Evolutionary conservation across 257 asterid species (phyloP).

Genomic region (Anisodus tanguticus): DNA sequence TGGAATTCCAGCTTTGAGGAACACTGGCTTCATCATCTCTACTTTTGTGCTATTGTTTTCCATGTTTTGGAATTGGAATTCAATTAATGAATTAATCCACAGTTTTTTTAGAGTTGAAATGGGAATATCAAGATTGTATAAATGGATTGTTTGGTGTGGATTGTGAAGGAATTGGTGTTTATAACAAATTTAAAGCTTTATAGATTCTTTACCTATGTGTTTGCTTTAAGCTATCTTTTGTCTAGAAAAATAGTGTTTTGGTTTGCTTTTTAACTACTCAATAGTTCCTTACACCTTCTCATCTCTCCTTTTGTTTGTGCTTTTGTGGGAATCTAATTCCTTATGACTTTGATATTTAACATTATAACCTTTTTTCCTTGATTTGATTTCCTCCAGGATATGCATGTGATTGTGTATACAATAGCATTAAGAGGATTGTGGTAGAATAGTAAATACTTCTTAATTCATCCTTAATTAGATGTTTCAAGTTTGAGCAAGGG

Average conservation of each 20-base stretch:
- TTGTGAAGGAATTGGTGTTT: constrained; percentile 33
- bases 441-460: no score
- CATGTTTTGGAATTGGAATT: constrained; percentile 34
- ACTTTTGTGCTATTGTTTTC: constrained; percentile 52
- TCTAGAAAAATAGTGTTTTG: background rate
- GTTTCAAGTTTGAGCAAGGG: no score
- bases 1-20: constrained; percentile 62
- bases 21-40: constrained; percentile 49
- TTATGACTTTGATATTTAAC: background rate
- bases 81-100: background rate
- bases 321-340: constrained; percentile 13
- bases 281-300: background rate
- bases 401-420: constrained; percentile 19
- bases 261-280: constrained; percentile 56
- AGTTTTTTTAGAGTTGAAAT: background rate
- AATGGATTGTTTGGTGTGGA: constrained; percentile 18
- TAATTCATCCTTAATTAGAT: no score
- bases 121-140: background rate
- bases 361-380: background rate
- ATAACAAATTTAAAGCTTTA: constrained; percentile 27
- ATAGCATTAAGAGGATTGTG: background rate
- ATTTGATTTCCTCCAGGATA: constrained; percentile 16
- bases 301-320: background rate
- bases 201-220: constrained; percentile 51
- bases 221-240: constrained; percentile 53